These are phyloP conservation scores for Sporisorium sorghi DNA, from an alignment of 1,284 basidiomycete species.

Conservation along the genomic window DNA sequence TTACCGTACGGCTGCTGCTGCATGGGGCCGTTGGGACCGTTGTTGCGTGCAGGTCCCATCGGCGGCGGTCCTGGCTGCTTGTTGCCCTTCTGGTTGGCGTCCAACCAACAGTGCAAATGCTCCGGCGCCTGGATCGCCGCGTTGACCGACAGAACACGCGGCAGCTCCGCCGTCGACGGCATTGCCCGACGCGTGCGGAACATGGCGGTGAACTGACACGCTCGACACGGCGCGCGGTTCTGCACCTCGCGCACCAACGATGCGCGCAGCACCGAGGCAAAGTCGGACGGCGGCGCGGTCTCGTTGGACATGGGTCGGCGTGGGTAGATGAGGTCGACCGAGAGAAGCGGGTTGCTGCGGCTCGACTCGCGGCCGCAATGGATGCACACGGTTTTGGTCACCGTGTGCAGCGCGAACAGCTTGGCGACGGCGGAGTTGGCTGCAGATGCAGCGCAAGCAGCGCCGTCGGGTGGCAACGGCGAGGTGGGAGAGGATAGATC, in stretches of 20 bases:
- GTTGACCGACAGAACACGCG: slow-evolving; percentile 88
- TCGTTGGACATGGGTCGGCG: slow-evolving; percentile 76
- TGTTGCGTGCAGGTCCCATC: slow-evolving; percentile 3
- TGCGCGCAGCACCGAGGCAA: slow-evolving; percentile 78
- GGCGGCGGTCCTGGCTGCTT: neutral
- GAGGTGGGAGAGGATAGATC: slow-evolving; percentile 22
- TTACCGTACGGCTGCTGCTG: slow-evolving; percentile 15
- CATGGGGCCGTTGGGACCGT: slow-evolving; percentile 1
- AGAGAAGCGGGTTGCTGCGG: slow-evolving; percentile 53
- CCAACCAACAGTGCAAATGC: slow-evolving; percentile 81
- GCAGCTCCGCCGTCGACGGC: slow-evolving; percentile 73
- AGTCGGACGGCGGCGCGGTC: slow-evolving; percentile 73
- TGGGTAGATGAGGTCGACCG: slow-evolving; percentile 87
- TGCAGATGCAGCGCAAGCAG: slow-evolving; percentile 1
- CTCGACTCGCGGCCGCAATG: slow-evolving; percentile 80
- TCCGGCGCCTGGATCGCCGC: slow-evolving; percentile 84
- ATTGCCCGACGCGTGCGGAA: slow-evolving; percentile 78
- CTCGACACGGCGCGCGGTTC: slow-evolving; percentile 86
- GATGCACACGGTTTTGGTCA: slow-evolving; percentile 75
- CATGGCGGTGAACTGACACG: slow-evolving; percentile 73
- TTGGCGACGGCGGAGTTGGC: slow-evolving; percentile 20
- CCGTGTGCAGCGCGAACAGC: slow-evolving; percentile 45
- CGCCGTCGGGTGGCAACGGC: slow-evolving; percentile 5
- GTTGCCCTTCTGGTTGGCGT: slow-evolving; percentile 69
- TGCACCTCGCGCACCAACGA: slow-evolving; percentile 84